A percentile compares a stretch with the other conserved stretches of the same genome.
These are phyloP conservation scores for Sordariomycetes sp. DNA, from an alignment of 2,329 filamentous ascomycete species.

Conservation along the genomic window DNA sequence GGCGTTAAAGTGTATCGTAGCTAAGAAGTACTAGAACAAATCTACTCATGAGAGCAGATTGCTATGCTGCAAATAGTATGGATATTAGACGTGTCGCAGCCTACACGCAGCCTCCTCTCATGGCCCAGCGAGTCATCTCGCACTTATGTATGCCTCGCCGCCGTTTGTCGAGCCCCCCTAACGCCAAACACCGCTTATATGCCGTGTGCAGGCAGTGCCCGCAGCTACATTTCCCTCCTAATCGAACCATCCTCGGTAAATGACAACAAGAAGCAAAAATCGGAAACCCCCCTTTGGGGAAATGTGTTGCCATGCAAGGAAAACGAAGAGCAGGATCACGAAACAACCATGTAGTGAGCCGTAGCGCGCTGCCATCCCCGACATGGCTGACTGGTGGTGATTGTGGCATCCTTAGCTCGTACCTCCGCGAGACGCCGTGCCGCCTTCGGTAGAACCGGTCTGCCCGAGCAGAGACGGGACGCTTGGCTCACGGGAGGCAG, in stretches of 20 bases:
- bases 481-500: conserved; percentile 32
- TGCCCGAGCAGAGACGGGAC: conserved; percentile 36
- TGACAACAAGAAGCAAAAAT: background rate
- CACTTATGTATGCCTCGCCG: background rate
- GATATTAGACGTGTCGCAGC: conserved; percentile 20
- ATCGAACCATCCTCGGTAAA: background rate
- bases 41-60: background rate
- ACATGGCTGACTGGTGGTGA: background rate
- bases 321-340: background rate
- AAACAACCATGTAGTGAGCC: background rate
- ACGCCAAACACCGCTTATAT: background rate
- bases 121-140: background rate
- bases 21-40: too few relatives aligned
- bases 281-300: background rate
- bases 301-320: background rate
- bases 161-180: background rate
- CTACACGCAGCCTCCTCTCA: background rate
- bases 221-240: background rate
- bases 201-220: background rate
- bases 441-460: conserved; percentile 27
- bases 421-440: background rate
- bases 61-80: background rate
- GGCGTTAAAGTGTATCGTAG: too few relatives aligned
- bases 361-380: background rate
- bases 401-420: too few relatives aligned